Evolutionary conservation across 805 yeast genomes (phyloP), one percentile per base, ranked within the genome.

Genomic region (Tetrapisispora namnaoensis): DNA sequence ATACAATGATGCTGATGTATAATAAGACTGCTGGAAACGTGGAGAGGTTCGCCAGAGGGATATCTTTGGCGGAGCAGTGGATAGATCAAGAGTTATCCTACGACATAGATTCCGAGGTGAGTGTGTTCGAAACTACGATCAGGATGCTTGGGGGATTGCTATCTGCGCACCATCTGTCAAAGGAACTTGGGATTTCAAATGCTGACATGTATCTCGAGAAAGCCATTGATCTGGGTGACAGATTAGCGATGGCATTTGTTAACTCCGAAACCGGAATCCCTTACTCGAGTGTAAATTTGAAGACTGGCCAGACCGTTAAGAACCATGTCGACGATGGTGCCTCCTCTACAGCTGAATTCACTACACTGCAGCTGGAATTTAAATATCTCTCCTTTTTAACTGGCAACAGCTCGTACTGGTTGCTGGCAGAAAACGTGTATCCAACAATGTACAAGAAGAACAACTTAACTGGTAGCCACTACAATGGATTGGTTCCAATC

Each of bases 81-180:
- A 83, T 90, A 44, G 73, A 75, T 44, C 69, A 80, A 49, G 87
- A 79, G 45, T 71, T 90, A 54, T 73, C 72, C 47, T 89, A 86
- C 61, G 78, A 80, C 56, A 78, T 86, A 55, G 85, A 87, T 61
- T 78, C 81, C 52, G 76, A 76, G 35, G 93, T 87, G 39, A 88
- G 83, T 61, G 82, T 88, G 6, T 90, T 90, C 66, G 97, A 89
- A 63, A 88, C 96, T n/a, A 87, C 97, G 6, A 89, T 87, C 54
- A 75, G 96, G 62, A 87, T 90, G 95, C 70, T 90, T 24, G 97
- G 97, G 41, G 97, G 97, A 0, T 71, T 90, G n/a, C 68, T 90
- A 44, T 83, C 95, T 2, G 95, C 95, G 0, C 79, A 78, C 60
- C 82, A 86, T 54, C 28, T 48, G 3, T 75, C 90, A 1, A 69